These are phyloP conservation scores for Clavispora vitiphila DNA, from an alignment of 805 yeast species.

Conservation along the genomic window DNA sequence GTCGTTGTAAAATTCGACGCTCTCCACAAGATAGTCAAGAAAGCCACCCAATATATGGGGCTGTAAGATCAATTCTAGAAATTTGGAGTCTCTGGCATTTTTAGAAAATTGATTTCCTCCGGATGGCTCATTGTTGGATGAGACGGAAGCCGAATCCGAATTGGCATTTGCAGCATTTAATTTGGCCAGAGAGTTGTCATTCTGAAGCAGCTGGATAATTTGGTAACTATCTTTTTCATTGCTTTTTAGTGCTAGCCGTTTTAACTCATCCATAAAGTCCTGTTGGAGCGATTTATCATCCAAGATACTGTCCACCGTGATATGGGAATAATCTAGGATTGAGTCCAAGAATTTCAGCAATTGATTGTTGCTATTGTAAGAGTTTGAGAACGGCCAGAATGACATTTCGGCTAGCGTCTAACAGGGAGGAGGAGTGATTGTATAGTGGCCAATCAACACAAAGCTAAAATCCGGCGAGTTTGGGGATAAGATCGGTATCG, in stretches of 20 bases:
- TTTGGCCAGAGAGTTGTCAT: constrained; percentile 10
- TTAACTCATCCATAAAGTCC: constrained; percentile 34
- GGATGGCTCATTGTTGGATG: constrained; percentile 30
- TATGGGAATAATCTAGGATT: constrained; percentile 26
- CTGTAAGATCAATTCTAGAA: constrained; percentile 74
- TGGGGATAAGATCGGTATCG: neutral
- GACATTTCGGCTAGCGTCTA: constrained; percentile 24
- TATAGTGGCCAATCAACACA: neutral
- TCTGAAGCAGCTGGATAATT: constrained; percentile 17
- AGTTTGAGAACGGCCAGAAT: constrained; percentile 42
- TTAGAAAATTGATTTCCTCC: constrained; percentile 19
- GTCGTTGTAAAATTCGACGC: constrained; percentile 42
- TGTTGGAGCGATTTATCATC: constrained; percentile 30
- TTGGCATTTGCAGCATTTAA: constrained; percentile 9
- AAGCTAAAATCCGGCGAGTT: neutral
- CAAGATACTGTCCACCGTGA: constrained; percentile 30
- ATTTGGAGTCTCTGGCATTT: constrained; percentile 42
- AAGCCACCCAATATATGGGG: constrained; percentile 68
- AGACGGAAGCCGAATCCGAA: constrained; percentile 29
- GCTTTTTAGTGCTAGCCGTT: constrained; percentile 16
- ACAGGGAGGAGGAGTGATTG: neutral
- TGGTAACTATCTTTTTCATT: constrained; percentile 32
- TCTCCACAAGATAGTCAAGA: constrained; percentile 57
- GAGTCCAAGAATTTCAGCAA: constrained; percentile 39
- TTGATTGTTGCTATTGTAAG: constrained; percentile 31